Percentiles rank a stretch among this genome's conserved stretches.
Evolutionary conservation across 1,139 yeast species (phyloP).

Genomic region (Hyphopichia buzzinii): DNA sequence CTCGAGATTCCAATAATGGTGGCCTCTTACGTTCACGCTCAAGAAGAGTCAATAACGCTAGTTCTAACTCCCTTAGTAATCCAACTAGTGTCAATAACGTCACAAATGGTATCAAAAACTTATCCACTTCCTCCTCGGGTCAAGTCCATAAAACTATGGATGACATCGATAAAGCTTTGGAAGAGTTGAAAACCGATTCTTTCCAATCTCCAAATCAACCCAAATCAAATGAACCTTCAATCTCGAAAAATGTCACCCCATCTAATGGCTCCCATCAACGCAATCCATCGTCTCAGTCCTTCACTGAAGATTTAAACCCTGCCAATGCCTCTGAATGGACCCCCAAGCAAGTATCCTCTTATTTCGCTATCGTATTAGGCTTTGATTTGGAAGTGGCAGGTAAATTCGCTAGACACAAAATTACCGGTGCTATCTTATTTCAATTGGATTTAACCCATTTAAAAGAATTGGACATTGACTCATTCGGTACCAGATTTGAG

Average conservation of each 20-base stretch:
- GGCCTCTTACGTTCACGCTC: slow-evolving; percentile 56
- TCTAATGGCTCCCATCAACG: slow-evolving; percentile 12
- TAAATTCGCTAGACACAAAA: slow-evolving; percentile 82
- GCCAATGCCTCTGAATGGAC: slow-evolving; percentile 66
- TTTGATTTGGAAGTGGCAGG: slow-evolving; percentile 73
- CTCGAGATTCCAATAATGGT: slow-evolving; percentile 15
- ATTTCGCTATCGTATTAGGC: slow-evolving; percentile 64
- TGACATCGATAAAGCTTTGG: slow-evolving; percentile 83
- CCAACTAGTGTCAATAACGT: slow-evolving; percentile 11
- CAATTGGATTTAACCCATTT: slow-evolving; percentile 83
- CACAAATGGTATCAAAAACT: slow-evolving; percentile 17
- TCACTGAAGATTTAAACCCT: slow-evolving; percentile 46
- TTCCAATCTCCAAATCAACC: slow-evolving; percentile 6
- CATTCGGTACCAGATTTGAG: slow-evolving; percentile 95
- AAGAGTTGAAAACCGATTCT: slow-evolving; percentile 54
- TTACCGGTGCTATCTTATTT: slow-evolving; percentile 79
- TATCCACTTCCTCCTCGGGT: slow-evolving; percentile 7
- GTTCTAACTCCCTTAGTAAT: slow-evolving; percentile 9
- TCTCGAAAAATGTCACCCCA: slow-evolving; percentile 5
- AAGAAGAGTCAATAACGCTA: slow-evolving; percentile 40
- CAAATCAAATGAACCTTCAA: slow-evolving; percentile 5
- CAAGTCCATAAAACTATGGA: slow-evolving; percentile 59
- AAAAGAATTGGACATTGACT: slow-evolving; percentile 86
- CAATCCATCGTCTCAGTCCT: slow-evolving; percentile 14
- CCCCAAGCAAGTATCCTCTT: slow-evolving; percentile 79